phyloP scores from a whole-genome alignment of 2,329 filamentous ascomycete species.

The Cercospora berteroae region DNA sequence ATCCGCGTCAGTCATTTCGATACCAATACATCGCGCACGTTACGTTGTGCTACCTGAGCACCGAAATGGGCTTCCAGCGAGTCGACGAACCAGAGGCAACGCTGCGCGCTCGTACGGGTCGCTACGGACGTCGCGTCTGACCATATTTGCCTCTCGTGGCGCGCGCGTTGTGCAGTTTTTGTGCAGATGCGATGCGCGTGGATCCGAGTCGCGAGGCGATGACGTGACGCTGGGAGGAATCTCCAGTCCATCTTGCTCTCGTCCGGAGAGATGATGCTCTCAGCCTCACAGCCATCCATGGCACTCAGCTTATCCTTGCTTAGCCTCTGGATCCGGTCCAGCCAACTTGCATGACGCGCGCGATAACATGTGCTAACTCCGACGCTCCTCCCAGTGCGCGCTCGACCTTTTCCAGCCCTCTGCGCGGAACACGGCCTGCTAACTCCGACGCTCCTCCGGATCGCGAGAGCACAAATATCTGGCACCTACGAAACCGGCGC shows the following conservation, averaged over 20 bases:
- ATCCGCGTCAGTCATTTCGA: slow-evolving; percentile 5
- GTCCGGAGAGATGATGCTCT: not conserved
- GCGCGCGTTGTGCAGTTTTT: not conserved
- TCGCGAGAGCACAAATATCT: not conserved
- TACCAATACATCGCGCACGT: not conserved
- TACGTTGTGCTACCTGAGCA: slow-evolving; percentile 1
- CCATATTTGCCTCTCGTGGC: not conserved
- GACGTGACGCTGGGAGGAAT: not conserved
- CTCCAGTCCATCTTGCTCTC: not conserved
- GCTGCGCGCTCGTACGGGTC: not conserved
- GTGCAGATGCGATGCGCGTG: slow-evolving; percentile 3
- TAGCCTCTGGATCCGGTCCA: not conserved
- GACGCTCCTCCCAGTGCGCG: not conserved
- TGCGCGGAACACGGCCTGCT: not conserved
- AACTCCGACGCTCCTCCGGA: not conserved
- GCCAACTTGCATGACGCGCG: slow-evolving; percentile 3
- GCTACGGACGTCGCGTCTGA: not conserved
- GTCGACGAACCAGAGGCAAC: not conserved
- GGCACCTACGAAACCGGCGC: slow-evolving; percentile 6
- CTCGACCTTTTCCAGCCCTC: not conserved
- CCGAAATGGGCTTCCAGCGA: not conserved
- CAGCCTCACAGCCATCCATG: not conserved
- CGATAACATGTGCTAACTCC: not conserved
- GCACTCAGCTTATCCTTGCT: not conserved
- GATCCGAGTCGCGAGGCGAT: slow-evolving; percentile 7